A percentile compares a stretch with the other conserved stretches of the same genome.
Conservation (phyloP, 2,329 filamentous ascomycete genomes). For the Penicillium hesseltinei region DNA sequence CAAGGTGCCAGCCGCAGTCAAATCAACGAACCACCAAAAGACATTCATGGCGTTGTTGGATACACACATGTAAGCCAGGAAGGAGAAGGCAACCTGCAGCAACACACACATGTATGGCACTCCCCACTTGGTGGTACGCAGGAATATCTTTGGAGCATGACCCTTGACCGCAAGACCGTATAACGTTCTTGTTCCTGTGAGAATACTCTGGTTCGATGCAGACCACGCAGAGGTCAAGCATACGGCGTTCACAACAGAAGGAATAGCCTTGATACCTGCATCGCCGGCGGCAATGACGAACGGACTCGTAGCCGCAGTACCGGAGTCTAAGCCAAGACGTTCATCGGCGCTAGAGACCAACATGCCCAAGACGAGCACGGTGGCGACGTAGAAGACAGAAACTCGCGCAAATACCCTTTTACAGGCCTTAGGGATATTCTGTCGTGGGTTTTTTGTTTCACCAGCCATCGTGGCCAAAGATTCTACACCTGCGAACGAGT, state of each 20-base stretch:
- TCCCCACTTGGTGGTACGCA: slow-evolving; percentile 36
- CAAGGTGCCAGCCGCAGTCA: slow-evolving; percentile 62
- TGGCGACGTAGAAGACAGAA: slow-evolving; percentile 57
- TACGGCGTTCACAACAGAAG: slow-evolving; percentile 72
- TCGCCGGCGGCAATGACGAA: slow-evolving; percentile 71
- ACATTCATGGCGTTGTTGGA: slow-evolving; percentile 57
- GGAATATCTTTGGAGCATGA: slow-evolving; percentile 53
- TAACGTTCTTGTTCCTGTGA: slow-evolving; percentile 53
- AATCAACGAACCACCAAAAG: slow-evolving; percentile 63
- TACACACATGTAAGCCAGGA: slow-evolving; percentile 48
- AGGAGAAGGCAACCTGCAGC: slow-evolving; percentile 42
- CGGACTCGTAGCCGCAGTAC: slow-evolving; percentile 45
- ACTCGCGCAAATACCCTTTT: slow-evolving; percentile 56
- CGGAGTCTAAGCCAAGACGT: slow-evolving; percentile 18
- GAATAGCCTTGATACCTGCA: slow-evolving; percentile 65
- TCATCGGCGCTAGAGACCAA: slow-evolving; percentile 56
- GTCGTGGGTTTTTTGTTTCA: slow-evolving; percentile 54
- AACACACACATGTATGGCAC: slow-evolving; percentile 46
- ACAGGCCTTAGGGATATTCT: slow-evolving; percentile 56
- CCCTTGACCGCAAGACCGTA: slow-evolving; percentile 49
- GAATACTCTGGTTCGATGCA: slow-evolving; percentile 65
- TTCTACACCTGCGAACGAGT: slow-evolving; percentile 45
- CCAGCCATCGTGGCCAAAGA: slow-evolving; percentile 56
- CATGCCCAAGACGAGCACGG: slow-evolving; percentile 58
- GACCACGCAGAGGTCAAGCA: slow-evolving; percentile 72